A percentile compares a stretch with the other conserved stretches of the same genome.
phyloP scores from a whole-genome alignment of 2,329 filamentous ascomycete genomes.

The Aspergillus hiratsukae region DNA sequence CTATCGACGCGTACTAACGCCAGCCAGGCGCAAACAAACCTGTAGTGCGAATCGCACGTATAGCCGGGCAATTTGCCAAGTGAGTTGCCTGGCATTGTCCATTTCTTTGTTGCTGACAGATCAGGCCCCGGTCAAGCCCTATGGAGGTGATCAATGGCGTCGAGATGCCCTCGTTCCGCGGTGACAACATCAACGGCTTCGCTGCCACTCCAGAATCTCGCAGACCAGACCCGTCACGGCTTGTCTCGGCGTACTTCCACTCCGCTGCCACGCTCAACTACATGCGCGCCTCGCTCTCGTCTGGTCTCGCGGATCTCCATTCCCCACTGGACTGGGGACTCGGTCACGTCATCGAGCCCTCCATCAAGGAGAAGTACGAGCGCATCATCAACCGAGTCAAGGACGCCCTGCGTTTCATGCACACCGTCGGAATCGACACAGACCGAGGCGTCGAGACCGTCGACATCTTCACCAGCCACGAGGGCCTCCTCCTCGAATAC shows the following conservation, averaged over 20 bases:
- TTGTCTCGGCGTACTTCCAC: conserved; percentile 92
- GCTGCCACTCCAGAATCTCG: conserved; percentile 61
- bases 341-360: conserved; percentile 80
- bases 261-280: conserved; percentile 94
- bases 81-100: conserved; percentile 13
- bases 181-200: conserved; percentile 93
- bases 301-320: conserved; percentile 89
- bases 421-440: conserved; percentile 84
- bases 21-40: conserved; percentile 57
- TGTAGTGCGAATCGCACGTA: conserved; percentile 89
- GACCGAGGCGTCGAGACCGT: conserved; percentile 82
- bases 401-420: conserved; percentile 90
- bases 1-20: background rate
- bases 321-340: conserved; percentile 92
- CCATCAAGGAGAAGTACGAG: conserved; percentile 80
- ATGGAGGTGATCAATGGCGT: conserved; percentile 76
- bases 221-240: conserved; percentile 72
- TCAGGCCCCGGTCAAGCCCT: conserved; percentile 72
- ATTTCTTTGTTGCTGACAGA: background rate
- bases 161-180: conserved; percentile 83
- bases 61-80: conserved; percentile 97
- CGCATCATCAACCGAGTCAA: conserved; percentile 80
- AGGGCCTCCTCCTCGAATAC: conserved; percentile 90
- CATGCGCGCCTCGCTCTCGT: conserved; percentile 74
- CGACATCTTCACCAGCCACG: conserved; percentile 92